Evolutionary conservation across 2,329 filamentous ascomycete genomes (phyloP), one percentile per base, ranked within the genome.

Genomic region (Cordyceps tenuipes): DNA sequence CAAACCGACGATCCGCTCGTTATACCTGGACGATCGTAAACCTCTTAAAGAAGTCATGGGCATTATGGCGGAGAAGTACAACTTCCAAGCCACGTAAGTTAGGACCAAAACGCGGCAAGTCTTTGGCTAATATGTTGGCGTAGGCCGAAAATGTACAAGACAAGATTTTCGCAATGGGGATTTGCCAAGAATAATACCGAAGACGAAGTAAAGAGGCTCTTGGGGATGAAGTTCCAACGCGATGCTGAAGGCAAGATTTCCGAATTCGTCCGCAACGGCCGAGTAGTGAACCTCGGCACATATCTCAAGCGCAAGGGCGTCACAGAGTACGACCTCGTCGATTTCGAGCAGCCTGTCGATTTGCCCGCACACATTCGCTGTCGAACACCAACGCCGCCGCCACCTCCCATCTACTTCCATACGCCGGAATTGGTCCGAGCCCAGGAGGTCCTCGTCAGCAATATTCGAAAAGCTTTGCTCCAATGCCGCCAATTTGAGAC

Each of bases 121-220:
- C 19, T n/a, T 23, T 12, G 29, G 47, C 66, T 70, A 53, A 68
- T 63, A 48, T 34, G 10, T 34, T 23, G 4, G 13, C 9, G 52
- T 53, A 81, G 79, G 19, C 77, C 79, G 19, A 79, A 80, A 63
- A 81, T 81, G 79, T 81, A 81, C 68, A 81, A 81, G 66, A 80
- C 78, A n/a, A 72, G 79, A 26, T 81, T 81, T 64, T 79, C 79
- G 15, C 77, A 80, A 62, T 81, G 79, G 79, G 78, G 78, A 0
- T 81, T 81, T 62, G 78, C 78, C 46, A 81, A 81, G 69, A 81
- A 81, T 61, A 81, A 81, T 62, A 81, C 78, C 47, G 79, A 81
- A 61, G 78, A 79, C 29, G 79, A 81, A 60, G 77, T 81, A 8
- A 79, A 79, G 66, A 72, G 75, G 19, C 70, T 81, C 54, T 68